Base-by-base conservation (phyloP, 495 filamentous ascomycete species). In the Aspergillus mulundensis region DNA sequence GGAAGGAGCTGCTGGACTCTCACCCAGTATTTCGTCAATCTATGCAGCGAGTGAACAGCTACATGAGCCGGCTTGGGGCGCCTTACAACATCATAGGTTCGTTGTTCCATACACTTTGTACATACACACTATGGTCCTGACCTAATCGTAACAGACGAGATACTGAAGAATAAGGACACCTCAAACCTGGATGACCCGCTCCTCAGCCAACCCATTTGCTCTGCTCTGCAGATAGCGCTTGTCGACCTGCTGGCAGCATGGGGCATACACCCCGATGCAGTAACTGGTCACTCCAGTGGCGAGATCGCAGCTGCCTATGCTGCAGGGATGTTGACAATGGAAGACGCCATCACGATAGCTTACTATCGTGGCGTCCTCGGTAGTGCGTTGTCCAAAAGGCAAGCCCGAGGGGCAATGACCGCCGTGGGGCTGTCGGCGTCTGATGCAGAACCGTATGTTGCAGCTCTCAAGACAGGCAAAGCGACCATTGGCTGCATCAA, bases 401-500 rank as follows among this genome's bases (percentile, higher is more conserved):
- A 21, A 21, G 5, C 32, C 5, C 61, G 66, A 46, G 73, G 73
- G 10, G 62, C 60, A 2, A 76, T 77, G 73, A 56, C 72, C 28
- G 73, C 71, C 5, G 64, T 74, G 2, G 72, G 72, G 1, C 47
- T 67, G 16, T 61, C 63, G 14, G 49, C 58, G 0, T 61, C 68
- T 1, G 57, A 59, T n/a, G 59, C 64, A 11, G 62, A 64, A 42
- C 53, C 61, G 0, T 62, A 69, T 34, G 32, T 73, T 2, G 60
- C 64, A 11, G 56, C 58, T 7, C 41, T 59, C 25, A 0, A 30
- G 38, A 23, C 48, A 4, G 63, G 61, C 32, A 61, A 46, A 8
- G 63, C 49, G 10, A 57, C 50, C 1, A 23, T 86, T n/a, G 80
- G 77, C 0, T 81, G 78, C 60, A 56, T 72, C 38, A 82, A 79